Conservation (phyloP, 257 asterid species). For the Lycium barbarum region DNA sequence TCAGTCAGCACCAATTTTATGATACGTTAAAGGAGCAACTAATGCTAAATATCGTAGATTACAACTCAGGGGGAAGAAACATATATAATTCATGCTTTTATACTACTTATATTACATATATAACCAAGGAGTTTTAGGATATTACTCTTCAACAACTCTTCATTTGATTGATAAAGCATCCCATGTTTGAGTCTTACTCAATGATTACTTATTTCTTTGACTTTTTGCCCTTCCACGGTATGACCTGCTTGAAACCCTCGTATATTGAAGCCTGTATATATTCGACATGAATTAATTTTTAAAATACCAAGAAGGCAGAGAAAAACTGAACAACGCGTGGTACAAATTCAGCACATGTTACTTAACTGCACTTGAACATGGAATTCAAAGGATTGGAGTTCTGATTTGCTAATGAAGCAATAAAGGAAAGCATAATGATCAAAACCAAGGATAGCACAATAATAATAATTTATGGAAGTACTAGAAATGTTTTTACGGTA, state of each 20-base stretch:
- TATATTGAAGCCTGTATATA: constrained; percentile 8
- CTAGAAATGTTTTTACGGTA: too few relatives aligned
- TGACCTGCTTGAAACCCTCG: constrained; percentile 18
- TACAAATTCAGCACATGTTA: too few relatives aligned
- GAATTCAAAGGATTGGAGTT: too few relatives aligned
- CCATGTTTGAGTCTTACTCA: not conserved
- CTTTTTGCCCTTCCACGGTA: constrained; percentile 7
- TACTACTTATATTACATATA: not conserved
- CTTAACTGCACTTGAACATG: too few relatives aligned
- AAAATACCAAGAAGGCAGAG: not conserved
- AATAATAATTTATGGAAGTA: too few relatives aligned
- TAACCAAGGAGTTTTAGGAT: not conserved
- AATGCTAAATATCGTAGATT: not conserved
- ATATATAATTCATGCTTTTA: not conserved
- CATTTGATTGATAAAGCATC: not conserved
- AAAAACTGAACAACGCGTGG: too few relatives aligned
- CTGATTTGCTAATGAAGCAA: too few relatives aligned
- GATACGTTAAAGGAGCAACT: not conserved
- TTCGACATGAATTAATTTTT: not conserved
- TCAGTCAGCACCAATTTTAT: not conserved
- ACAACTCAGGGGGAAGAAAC: not conserved
- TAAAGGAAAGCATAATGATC: too few relatives aligned
- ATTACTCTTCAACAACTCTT: not conserved
- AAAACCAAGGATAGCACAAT: too few relatives aligned
- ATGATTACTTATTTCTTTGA: not conserved